Evolutionary conservation across 345 rosid genomes (phyloP).

Genomic region (Tarenaya hassleriana): DNA sequence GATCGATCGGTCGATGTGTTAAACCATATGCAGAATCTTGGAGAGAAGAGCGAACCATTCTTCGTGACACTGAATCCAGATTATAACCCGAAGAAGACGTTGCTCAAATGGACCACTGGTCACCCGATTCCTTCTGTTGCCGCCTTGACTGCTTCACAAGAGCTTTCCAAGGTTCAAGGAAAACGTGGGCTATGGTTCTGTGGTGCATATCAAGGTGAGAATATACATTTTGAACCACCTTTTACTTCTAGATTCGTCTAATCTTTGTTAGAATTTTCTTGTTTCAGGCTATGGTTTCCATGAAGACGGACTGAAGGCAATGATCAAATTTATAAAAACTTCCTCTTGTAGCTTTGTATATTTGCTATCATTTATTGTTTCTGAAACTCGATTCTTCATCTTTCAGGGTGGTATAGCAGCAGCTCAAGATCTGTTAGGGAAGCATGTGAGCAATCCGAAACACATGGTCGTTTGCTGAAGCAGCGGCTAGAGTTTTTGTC

Average conservation of each 20-base stretch:
- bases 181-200: constrained; percentile 84
- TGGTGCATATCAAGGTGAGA: constrained; percentile 95
- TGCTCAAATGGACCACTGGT: constrained; percentile 76
- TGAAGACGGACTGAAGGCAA: constrained; percentile 89
- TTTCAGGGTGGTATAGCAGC: constrained; percentile 69
- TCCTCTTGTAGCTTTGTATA: too few relatives aligned
- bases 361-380: not conserved
- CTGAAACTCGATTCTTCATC: constrained; percentile 21
- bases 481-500: constrained; percentile 66
- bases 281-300: constrained; percentile 90
- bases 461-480: constrained; percentile 78
- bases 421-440: too few relatives aligned
- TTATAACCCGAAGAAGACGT: constrained; percentile 47
- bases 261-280: not conserved
- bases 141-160: constrained; percentile 71
- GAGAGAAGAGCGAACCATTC: constrained; percentile 53
- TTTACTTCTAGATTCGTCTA: not conserved
- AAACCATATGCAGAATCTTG: constrained; percentile 79
- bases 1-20: constrained; percentile 3
- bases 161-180: constrained; percentile 71
- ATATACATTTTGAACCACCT: not conserved
- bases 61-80: constrained; percentile 81
- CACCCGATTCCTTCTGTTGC: constrained; percentile 91
- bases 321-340: not conserved
- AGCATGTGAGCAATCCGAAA: constrained; percentile 51